phyloP scores from a whole-genome alignment of 768 basidiomycete species.

The Lactifluus subvellereus region DNA sequence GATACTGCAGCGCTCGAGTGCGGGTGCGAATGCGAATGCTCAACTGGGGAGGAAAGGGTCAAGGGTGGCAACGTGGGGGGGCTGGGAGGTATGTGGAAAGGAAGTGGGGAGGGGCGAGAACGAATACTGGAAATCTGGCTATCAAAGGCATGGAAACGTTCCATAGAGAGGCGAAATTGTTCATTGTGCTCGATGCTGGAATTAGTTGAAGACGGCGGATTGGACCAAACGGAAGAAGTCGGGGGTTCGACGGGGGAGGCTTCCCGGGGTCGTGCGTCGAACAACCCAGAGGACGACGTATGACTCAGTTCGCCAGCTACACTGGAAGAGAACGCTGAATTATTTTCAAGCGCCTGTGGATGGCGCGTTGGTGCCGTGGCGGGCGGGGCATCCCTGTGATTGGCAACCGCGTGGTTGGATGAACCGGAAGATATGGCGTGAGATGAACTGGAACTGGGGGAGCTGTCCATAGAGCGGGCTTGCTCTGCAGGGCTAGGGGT shows the following conservation, averaged over 20 bases:
- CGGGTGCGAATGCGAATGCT: slow-evolving; percentile 3
- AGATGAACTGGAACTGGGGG: slow-evolving; percentile 14
- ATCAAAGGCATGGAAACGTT: slow-evolving; percentile 25
- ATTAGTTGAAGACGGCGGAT: slow-evolving; percentile 1
- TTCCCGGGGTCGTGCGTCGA: slow-evolving; percentile 7
- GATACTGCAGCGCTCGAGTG: slow-evolving; percentile 4
- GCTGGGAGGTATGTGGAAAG: slow-evolving; percentile 8
- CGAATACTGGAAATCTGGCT: slow-evolving; percentile 25
- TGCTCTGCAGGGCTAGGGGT: slow-evolving; percentile 15
- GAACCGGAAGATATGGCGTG: slow-evolving; percentile 7
- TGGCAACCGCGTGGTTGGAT: slow-evolving; percentile 5
- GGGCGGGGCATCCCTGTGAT: slow-evolving; percentile 8
- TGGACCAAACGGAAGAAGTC: slow-evolving; percentile 3
- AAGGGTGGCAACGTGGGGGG: slow-evolving; percentile 22
- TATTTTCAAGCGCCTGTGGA: slow-evolving; percentile 3
- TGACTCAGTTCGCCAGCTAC: slow-evolving; percentile 1
- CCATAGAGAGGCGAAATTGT: slow-evolving; percentile 24
- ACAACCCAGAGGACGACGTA: not conserved
- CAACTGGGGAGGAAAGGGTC: slow-evolving; percentile 17
- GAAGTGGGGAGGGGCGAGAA: slow-evolving; percentile 15
- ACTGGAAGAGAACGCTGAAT: slow-evolving; percentile 3
- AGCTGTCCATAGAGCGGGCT: slow-evolving; percentile 8
- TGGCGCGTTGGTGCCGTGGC: not conserved
- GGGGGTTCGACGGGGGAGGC: slow-evolving; percentile 1
- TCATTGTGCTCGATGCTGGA: slow-evolving; percentile 16